Percentiles rank a stretch among this genome's conserved stretches.
Evolutionary conservation across 495 filamentous ascomycete species (phyloP).

Genomic region (Xylona heveae): DNA sequence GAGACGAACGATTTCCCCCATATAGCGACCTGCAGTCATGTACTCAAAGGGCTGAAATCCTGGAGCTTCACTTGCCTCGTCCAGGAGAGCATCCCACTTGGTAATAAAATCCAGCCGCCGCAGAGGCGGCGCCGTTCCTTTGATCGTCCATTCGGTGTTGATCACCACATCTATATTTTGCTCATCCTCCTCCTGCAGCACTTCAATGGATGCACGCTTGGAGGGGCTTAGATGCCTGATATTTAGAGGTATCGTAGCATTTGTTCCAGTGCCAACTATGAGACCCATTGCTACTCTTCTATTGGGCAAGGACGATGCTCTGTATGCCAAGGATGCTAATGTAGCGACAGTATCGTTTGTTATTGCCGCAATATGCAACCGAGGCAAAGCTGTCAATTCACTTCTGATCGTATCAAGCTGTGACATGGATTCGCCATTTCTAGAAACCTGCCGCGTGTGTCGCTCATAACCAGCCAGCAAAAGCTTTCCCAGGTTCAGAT

Average conservation of each 20-base stretch:
- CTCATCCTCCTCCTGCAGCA: constrained; percentile 17
- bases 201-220: constrained; percentile 28
- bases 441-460: constrained; percentile 23
- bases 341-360: constrained; percentile 69
- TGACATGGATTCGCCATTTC: constrained; percentile 25
- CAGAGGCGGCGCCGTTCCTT: constrained; percentile 45
- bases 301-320: constrained; percentile 35
- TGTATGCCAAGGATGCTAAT: constrained; percentile 52
- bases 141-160: constrained; percentile 78
- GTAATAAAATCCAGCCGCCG: constrained; percentile 40
- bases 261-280: constrained; percentile 68
- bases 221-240: constrained; percentile 37
- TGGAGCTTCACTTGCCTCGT: constrained; percentile 41
- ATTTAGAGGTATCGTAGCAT: constrained; percentile 58
- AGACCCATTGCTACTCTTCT: constrained; percentile 60
- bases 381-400: constrained; percentile 37
- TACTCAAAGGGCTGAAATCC: constrained; percentile 80
- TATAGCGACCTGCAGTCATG: constrained; percentile 67
- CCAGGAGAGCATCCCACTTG: constrained; percentile 48
- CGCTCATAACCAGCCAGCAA: constrained; percentile 46
- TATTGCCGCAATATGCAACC: constrained; percentile 51
- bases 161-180: constrained; percentile 42
- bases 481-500: constrained; percentile 49
- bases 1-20: constrained; percentile 62
- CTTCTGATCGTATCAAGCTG: constrained; percentile 13